Evolutionary conservation across 75 land plant species (phyloP).

Genomic region (Cupressus sempervirens): DNA sequence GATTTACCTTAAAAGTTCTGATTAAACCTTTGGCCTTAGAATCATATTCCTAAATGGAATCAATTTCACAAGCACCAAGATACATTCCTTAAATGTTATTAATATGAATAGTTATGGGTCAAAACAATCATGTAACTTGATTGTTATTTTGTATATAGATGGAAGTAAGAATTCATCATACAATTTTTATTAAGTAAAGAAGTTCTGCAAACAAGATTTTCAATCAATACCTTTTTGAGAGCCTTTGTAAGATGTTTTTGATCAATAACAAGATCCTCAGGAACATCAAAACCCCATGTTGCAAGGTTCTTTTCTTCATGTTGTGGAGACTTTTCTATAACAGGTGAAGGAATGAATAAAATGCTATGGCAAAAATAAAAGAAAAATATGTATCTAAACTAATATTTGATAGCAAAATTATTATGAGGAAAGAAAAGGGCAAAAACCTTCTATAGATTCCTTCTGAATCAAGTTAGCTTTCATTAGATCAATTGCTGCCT

Average conservation of each 20-base stretch:
- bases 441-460: slow-evolving; percentile 57
- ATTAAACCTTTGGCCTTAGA: neutral
- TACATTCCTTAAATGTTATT: neutral
- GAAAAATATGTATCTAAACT: neutral
- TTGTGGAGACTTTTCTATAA: slow-evolving; percentile 41
- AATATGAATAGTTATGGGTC: neutral
- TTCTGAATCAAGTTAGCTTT: slow-evolving; percentile 77
- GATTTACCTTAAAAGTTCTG: neutral
- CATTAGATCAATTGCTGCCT: slow-evolving; percentile 80
- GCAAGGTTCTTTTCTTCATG: slow-evolving; percentile 73
- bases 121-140: neutral
- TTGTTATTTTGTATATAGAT: neutral
- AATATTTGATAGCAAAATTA: neutral
- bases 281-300: slow-evolving; percentile 84
- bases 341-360: neutral
- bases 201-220: neutral
- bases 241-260: slow-evolving; percentile 67
- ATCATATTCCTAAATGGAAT: neutral
- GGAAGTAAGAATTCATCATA: neutral
- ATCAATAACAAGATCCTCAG: slow-evolving; percentile 74
- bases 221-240: slow-evolving; percentile 60
- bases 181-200: neutral
- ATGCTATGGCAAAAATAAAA: neutral
- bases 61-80: neutral
- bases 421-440: neutral